These are phyloP conservation scores for Claviceps maximensis DNA, from an alignment of 2,329 filamentous ascomycete species.

Conservation along the genomic window DNA sequence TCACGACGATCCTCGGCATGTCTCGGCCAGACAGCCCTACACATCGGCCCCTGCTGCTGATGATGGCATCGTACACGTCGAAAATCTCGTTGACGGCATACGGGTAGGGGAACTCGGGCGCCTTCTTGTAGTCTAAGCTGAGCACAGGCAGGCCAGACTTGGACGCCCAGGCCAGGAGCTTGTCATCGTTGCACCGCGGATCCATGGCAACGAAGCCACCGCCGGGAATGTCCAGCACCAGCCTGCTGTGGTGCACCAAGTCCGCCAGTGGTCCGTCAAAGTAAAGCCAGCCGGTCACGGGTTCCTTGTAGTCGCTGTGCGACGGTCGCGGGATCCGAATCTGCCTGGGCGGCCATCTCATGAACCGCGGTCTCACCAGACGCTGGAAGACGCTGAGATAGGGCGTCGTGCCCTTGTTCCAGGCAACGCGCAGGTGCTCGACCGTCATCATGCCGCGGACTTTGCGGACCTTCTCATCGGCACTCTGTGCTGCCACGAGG, in stretches of 20 bases:
- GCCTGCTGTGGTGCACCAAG: slow-evolving; percentile 58
- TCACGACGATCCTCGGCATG: slow-evolving; percentile 28
- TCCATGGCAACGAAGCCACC: slow-evolving; percentile 96
- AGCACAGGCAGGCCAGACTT: slow-evolving; percentile 79
- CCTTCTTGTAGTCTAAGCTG: slow-evolving; percentile 68
- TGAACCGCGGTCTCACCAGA: slow-evolving; percentile 65
- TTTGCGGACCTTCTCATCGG: slow-evolving; percentile 91
- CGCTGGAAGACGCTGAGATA: slow-evolving; percentile 64
- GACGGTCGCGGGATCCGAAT: slow-evolving; percentile 73
- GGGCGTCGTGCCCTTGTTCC: slow-evolving; percentile 88
- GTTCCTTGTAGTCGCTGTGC: slow-evolving; percentile 70
- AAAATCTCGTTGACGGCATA: slow-evolving; percentile 36
- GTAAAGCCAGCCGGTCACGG: slow-evolving; percentile 80
- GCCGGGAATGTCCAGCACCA: slow-evolving; percentile 83
- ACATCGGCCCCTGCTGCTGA: slow-evolving; percentile 27
- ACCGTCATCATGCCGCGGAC: slow-evolving; percentile 77
- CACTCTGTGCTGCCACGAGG: slow-evolving; percentile 80
- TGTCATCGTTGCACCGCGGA: slow-evolving; percentile 88
- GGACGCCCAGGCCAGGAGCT: slow-evolving; percentile 81
- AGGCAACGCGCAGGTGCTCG: slow-evolving; percentile 81
- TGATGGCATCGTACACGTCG: slow-evolving; percentile 28
- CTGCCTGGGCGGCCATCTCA: slow-evolving; percentile 65
- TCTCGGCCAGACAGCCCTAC: slow-evolving; percentile 29
- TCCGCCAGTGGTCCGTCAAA: slow-evolving; percentile 78
- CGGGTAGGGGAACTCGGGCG: slow-evolving; percentile 37